These are phyloP conservation scores for Geotrichum phurueaensis DNA, from an alignment of 1,139 yeast genomes.

Conservation along the genomic window DNA sequence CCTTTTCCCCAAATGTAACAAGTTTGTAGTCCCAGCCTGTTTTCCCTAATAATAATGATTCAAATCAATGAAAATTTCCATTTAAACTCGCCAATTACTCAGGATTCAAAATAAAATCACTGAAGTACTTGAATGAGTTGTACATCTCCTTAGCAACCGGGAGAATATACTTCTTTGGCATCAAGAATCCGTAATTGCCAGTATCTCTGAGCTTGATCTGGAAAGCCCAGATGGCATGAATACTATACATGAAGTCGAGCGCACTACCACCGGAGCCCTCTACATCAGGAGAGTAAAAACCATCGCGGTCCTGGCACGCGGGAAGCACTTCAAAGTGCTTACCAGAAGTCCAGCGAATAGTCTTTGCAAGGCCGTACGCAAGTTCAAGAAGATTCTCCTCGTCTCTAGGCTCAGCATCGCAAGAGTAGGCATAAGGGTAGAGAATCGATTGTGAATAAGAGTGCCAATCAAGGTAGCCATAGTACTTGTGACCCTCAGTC, in stretches of 20 bases:
- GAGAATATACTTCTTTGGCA: conserved; percentile 62
- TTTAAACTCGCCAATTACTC: neutral
- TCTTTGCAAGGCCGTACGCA: conserved; percentile 73
- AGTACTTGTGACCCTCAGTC: conserved; percentile 52
- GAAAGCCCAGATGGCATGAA: conserved; percentile 77
- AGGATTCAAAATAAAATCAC: conserved; percentile 46
- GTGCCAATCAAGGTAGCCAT: conserved; percentile 76
- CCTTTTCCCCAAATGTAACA: too few species aligned
- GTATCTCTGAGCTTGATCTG: conserved; percentile 77
- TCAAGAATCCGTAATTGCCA: conserved; percentile 75
- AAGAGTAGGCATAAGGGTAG: conserved; percentile 78
- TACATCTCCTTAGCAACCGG: conserved; percentile 76
- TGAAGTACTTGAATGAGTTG: conserved; percentile 64
- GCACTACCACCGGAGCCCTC: conserved; percentile 77
- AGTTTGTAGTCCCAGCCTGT: too few species aligned
- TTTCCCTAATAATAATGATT: too few species aligned
- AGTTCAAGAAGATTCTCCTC: conserved; percentile 73
- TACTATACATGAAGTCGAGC: conserved; percentile 77
- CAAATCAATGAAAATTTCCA: neutral
- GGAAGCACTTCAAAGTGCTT: conserved; percentile 62
- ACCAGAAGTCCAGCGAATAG: conserved; percentile 59
- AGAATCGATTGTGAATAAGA: conserved; percentile 79
- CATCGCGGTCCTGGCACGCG: conserved; percentile 71
- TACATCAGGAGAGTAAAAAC: conserved; percentile 42
- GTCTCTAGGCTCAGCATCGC: conserved; percentile 66